Evolutionary conservation across 805 yeast species (phyloP), one percentile per base, ranked within the genome.

Genomic region (Candida insectorum): DNA sequence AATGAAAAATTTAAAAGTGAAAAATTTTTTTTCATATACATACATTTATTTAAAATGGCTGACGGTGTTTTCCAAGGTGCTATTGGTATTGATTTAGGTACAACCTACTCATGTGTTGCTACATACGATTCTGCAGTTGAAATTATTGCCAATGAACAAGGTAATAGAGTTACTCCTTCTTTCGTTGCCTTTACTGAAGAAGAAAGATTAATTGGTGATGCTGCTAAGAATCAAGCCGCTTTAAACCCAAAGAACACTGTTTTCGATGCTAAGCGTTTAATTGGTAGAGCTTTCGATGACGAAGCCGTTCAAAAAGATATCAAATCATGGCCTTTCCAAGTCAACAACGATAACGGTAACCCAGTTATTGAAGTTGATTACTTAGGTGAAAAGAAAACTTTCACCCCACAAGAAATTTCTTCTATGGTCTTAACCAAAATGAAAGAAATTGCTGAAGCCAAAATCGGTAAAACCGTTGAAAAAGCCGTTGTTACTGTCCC

Each of bases 41-140:
- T 25, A 28, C 7, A 34, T 31, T 17, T 28, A 36, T 32, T 23
- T 25, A 27, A 73, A 70, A 82, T 82, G 89, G 85, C 89, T 82
- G 96, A 88, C 79, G 96, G 96, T 83, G 93, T 88, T 76, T 88
- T 85, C 83, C 93, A 89, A 81, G 97, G 97, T 84, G 71, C 71
- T 62, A 66, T 66, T 56, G 73, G 73, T 65, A 66, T 66, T 64
- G 73, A 66, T 64, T 66, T 66, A 64, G 73, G 73, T 66, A 66
- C 73, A 37, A 66, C 73, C 45, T 66, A 66, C 63, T 66, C 73
- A 49, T 66, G 73, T 66, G 73, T 66, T 52, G 73, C 73, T 56
- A 64, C 71, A 51, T 65, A 56, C 56, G 71, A 65, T 59, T 60
- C 67, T 47, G 71, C 71, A 43, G 73, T 66, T 49, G 73, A 66